Conservation (phyloP, 2,329 filamentous ascomycete species). For the Pseudogymnoascus verrucosus region DNA sequence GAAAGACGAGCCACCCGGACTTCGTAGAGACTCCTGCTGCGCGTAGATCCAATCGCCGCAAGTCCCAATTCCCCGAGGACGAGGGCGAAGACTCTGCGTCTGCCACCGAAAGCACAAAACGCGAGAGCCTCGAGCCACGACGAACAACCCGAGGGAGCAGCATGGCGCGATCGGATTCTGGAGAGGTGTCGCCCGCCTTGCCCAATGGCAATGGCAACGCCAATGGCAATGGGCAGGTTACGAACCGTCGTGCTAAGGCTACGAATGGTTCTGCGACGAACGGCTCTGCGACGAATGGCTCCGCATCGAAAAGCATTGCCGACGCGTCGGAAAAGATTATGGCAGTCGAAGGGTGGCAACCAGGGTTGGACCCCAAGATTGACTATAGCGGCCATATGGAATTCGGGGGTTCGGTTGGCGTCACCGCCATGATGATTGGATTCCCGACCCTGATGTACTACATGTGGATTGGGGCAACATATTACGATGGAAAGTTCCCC, state of each 20-base stretch:
- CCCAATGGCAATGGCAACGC: constrained; percentile 12
- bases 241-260: constrained; percentile 2
- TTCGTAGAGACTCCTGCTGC: constrained; percentile 44
- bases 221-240: constrained; percentile 11
- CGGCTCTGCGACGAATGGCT: constrained; percentile 4
- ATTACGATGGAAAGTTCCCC: constrained; percentile 81
- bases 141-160: constrained; percentile 10
- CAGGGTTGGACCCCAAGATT: constrained; percentile 52
- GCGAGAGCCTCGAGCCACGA: constrained; percentile 20
- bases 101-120: constrained; percentile 23
- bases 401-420: constrained; percentile 81
- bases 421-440: constrained; percentile 75
- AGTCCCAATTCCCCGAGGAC: constrained; percentile 27
- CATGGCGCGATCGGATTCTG: constrained; percentile 8
- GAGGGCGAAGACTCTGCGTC: constrained; percentile 28
- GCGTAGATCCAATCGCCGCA: constrained; percentile 35
- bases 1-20: constrained; percentile 43
- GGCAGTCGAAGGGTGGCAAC: constrained; percentile 48
- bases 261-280: constrained; percentile 8
- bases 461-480: constrained; percentile 95
- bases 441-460: constrained; percentile 98
- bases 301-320: constrained; percentile 9
- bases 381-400: constrained; percentile 62
- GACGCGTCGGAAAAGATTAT: constrained; percentile 14
- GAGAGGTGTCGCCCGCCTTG: constrained; percentile 7